A percentile compares a stretch with the other conserved stretches of the same genome.
phyloP scores from a whole-genome alignment of 2,329 filamentous ascomycete genomes.

The Diplocarpon rosae region DNA sequence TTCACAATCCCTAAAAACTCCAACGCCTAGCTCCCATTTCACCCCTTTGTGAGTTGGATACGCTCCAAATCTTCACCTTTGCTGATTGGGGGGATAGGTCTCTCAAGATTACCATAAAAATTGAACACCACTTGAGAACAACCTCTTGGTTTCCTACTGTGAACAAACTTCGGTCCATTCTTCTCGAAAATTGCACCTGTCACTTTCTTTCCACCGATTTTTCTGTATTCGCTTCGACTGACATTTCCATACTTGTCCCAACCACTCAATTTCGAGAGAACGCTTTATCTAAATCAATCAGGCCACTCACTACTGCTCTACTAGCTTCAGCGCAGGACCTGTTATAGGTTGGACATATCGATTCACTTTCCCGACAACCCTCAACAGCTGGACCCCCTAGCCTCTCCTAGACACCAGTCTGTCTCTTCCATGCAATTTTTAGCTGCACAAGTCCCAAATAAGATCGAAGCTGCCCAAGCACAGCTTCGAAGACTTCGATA shows the following conservation, averaged over 20 bases:
- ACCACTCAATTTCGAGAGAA: too few relatives aligned
- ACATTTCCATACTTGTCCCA: not conserved
- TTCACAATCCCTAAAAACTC: not conserved
- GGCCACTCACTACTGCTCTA: too few relatives aligned
- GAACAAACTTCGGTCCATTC: not conserved
- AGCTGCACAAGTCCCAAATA: not conserved
- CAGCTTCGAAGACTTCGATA: constrained; percentile 15
- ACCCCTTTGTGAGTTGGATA: not conserved
- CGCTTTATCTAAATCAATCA: too few relatives aligned
- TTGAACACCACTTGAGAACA: not conserved
- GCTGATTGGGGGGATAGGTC: not conserved
- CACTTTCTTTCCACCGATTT: too few relatives aligned
- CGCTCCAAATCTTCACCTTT: not conserved
- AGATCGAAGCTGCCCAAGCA: constrained; percentile 10
- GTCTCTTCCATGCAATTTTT: not conserved
- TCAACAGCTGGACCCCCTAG: not conserved
- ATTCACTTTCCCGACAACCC: not conserved
- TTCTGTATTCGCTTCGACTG: not conserved
- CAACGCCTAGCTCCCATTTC: too few relatives aligned
- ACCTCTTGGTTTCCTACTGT: not conserved
- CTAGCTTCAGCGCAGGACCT: too few relatives aligned
- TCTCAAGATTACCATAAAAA: not conserved
- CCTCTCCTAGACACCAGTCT: not conserved
- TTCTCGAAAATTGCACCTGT: not conserved
- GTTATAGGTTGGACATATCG: too few relatives aligned